A percentile compares a stretch with the other conserved stretches of the same genome.
phyloP scores from a whole-genome alignment of 352 stramenopile species.

The Globisporangium middletonii region DNA sequence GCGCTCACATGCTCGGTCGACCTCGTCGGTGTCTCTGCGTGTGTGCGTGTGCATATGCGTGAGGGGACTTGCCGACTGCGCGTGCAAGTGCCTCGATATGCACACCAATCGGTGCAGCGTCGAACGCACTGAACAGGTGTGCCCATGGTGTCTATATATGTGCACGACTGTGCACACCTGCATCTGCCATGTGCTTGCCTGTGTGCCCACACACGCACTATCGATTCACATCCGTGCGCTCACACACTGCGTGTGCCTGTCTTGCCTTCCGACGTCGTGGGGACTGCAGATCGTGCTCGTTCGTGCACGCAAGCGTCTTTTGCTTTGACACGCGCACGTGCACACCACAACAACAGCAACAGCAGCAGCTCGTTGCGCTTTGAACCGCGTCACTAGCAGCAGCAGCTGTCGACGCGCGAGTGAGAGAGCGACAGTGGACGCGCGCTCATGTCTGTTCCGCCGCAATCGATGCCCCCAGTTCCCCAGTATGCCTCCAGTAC shows the following conservation, averaged over 20 bases:
- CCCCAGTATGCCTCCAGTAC: constrained; percentile 62
- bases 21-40: neutral
- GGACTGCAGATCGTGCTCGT: too few species aligned
- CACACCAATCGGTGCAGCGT: constrained; percentile 6
- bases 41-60: neutral
- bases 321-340: neutral
- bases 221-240: neutral
- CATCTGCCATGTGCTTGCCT: neutral
- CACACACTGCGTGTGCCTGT: neutral
- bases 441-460: constrained; percentile 49
- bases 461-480: constrained; percentile 68
- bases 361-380: neutral
- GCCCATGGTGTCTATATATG: neutral
- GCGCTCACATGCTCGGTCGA: neutral
- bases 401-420: neutral
- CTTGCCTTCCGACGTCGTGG: too few species aligned
- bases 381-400: neutral
- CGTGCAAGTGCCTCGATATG: constrained; percentile 5
- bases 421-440: constrained; percentile 2
- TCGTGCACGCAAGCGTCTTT: neutral
- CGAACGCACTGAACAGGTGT: neutral
- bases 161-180: neutral
- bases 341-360: neutral
- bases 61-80: neutral
- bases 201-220: neutral